Evolutionary conservation across 345 rosid genomes (phyloP).

Genomic region (Iberis pinnata): DNA sequence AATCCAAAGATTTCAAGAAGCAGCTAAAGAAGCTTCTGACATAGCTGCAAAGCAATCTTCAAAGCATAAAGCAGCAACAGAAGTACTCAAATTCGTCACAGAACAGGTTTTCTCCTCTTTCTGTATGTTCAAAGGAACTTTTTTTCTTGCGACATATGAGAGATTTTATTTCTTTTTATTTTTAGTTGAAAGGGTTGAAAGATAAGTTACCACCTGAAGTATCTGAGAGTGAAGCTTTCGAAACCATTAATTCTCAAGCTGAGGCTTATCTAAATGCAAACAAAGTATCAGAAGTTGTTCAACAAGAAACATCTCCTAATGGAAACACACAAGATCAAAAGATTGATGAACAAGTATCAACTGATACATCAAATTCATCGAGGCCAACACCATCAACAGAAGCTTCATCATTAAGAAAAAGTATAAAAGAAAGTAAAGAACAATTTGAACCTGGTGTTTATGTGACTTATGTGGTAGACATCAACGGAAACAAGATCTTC

Average conservation of each 20-base stretch:
- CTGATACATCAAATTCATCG: background rate
- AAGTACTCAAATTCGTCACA: constrained; percentile 45
- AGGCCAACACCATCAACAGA: constrained; percentile 20
- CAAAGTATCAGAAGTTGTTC: constrained; percentile 27
- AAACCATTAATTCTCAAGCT: constrained; percentile 45
- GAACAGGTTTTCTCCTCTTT: background rate
- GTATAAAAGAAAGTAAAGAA: constrained; percentile 52
- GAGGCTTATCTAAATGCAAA: constrained; percentile 39
- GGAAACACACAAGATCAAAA: constrained; percentile 24
- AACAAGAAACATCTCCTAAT: constrained; percentile 16
- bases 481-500: constrained; percentile 65
- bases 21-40: constrained; percentile 44
- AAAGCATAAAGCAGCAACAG: constrained; percentile 47
- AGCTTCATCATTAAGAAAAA: constrained; percentile 24
- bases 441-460: constrained; percentile 94
- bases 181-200: constrained; percentile 51
- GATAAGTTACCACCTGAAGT: constrained; percentile 56
- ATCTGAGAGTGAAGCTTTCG: constrained; percentile 46
- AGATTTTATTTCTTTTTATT: background rate
- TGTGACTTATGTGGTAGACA: constrained; percentile 49
- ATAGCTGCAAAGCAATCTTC: constrained; percentile 49
- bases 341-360: constrained; percentile 25
- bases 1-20: constrained; percentile 43
- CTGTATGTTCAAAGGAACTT: background rate
- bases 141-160: background rate